These are phyloP conservation scores for Boletus sp. DNA, from an alignment of 768 basidiomycete genomes.

Conservation along the genomic window DNA sequence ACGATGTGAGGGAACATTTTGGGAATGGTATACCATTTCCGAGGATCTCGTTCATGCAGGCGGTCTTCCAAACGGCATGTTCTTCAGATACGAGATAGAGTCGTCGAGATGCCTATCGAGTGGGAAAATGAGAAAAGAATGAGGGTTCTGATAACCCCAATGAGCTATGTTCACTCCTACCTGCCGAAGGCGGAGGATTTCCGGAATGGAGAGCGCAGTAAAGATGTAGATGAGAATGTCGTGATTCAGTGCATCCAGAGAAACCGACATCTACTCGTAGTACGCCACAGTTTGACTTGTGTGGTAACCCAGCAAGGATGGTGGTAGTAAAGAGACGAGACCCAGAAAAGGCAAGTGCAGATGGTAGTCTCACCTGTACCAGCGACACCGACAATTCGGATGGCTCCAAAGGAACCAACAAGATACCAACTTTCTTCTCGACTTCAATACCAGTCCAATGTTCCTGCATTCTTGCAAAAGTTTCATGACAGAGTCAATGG, in stretches of 20 bases:
- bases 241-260: constrained; percentile 31
- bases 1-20: constrained; percentile 29
- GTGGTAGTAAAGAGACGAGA: not conserved
- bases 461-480: constrained; percentile 63
- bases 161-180: constrained; percentile 25
- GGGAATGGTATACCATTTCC: constrained; percentile 51
- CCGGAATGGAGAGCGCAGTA: constrained; percentile 34
- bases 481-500: constrained; percentile 64
- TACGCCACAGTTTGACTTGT: not conserved
- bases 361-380: not conserved
- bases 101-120: constrained; percentile 48
- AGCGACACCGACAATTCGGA: constrained; percentile 1
- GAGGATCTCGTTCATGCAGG: constrained; percentile 43
- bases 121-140: not conserved
- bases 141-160: not conserved
- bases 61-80: constrained; percentile 56
- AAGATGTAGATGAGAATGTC: constrained; percentile 39
- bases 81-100: constrained; percentile 42
- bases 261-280: constrained; percentile 13
- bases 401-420: constrained; percentile 60
- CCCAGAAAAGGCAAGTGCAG: constrained; percentile 19
- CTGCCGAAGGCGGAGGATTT: constrained; percentile 42
- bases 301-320: not conserved
- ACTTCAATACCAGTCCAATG: constrained; percentile 57
- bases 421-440: constrained; percentile 69